These are phyloP conservation scores for Herpetomonas samuelpessoai DNA, from an alignment of 208 protist species.

Conservation along the genomic window DNA sequence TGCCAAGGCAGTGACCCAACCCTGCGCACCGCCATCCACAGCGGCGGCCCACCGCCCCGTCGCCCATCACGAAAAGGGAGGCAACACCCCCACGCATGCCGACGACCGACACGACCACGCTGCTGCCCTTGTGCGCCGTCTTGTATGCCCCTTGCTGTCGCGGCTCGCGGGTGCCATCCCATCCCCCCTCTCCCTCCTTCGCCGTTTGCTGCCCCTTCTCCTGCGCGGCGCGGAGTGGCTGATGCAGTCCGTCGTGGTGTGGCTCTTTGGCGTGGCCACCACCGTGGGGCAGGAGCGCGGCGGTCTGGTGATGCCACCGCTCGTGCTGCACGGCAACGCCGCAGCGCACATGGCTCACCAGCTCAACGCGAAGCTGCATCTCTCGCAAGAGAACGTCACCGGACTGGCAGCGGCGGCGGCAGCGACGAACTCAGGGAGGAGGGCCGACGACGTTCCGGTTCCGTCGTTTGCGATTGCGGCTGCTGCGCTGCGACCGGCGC, in stretches of 20 bases:
- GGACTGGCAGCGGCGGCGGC: too few relatives aligned
- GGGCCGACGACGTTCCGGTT: too few relatives aligned
- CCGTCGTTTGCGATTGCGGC: not conserved
- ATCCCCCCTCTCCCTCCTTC: not conserved
- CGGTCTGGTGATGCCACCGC: not conserved
- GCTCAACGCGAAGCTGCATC: too few relatives aligned
- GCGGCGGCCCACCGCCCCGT: not conserved
- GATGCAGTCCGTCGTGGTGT: not conserved
- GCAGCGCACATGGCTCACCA: not conserved
- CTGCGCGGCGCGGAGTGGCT: not conserved
- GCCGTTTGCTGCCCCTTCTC: not conserved
- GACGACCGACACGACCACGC: too few relatives aligned
- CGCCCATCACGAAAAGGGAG: too few relatives aligned
- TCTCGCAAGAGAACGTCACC: too few relatives aligned
- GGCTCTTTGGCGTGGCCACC: not conserved
- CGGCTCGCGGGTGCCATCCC: too few relatives aligned
- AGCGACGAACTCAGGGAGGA: too few relatives aligned
- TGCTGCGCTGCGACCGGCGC: not conserved
- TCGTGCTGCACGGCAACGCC: not conserved
- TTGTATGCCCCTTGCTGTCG: too few relatives aligned
- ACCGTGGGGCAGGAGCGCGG: not conserved
- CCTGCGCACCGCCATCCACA: not conserved
- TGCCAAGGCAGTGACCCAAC: not conserved
- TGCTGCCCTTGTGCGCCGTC: too few relatives aligned
- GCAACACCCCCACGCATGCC: too few relatives aligned